These are phyloP conservation scores for Mortierella sp. DNA, from an alignment of 371 early-diverging fungal species.

Conservation along the genomic window DNA sequence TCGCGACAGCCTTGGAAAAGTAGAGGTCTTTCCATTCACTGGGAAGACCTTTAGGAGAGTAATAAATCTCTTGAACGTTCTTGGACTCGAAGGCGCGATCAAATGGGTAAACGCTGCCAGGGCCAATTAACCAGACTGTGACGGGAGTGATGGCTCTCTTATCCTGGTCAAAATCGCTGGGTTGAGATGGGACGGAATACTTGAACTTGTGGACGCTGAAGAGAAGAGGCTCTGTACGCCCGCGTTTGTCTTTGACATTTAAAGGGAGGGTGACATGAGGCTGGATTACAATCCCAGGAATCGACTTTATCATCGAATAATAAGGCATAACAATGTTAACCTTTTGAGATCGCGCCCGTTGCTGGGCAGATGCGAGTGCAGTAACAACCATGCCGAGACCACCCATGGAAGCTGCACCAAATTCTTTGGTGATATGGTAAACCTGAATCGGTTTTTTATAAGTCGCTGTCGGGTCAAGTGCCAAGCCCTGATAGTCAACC, in stretches of 20 bases:
- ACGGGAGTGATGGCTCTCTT: conserved; percentile 43
- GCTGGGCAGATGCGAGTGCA: conserved; percentile 68
- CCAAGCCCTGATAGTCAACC: conserved; percentile 64
- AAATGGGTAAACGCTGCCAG: conserved; percentile 61
- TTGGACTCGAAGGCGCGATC: conserved; percentile 63
- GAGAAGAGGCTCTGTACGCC: conserved; percentile 51
- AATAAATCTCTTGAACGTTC: conserved; percentile 64
- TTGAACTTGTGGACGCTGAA: conserved; percentile 63
- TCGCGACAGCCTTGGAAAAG: conserved; percentile 70
- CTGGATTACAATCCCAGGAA: conserved; percentile 57
- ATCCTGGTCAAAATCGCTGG: conserved; percentile 27
- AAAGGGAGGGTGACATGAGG: conserved; percentile 56
- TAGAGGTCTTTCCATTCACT: conserved; percentile 76
- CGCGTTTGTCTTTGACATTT: conserved; percentile 60
- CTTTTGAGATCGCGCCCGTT: conserved; percentile 60
- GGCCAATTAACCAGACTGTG: conserved; percentile 69
- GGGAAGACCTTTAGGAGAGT: conserved; percentile 63
- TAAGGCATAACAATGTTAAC: conserved; percentile 70
- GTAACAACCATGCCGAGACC: conserved; percentile 73
- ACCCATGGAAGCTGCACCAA: conserved; percentile 72
- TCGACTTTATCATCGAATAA: conserved; percentile 63
- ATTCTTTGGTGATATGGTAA: conserved; percentile 78
- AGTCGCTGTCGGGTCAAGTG: conserved; percentile 31
- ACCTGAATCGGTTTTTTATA: conserved; percentile 56
- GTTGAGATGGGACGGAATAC: conserved; percentile 39